Base-by-base conservation (phyloP, 2,329 filamentous ascomycete species). In the Aureobasidium pullulans region DNA sequence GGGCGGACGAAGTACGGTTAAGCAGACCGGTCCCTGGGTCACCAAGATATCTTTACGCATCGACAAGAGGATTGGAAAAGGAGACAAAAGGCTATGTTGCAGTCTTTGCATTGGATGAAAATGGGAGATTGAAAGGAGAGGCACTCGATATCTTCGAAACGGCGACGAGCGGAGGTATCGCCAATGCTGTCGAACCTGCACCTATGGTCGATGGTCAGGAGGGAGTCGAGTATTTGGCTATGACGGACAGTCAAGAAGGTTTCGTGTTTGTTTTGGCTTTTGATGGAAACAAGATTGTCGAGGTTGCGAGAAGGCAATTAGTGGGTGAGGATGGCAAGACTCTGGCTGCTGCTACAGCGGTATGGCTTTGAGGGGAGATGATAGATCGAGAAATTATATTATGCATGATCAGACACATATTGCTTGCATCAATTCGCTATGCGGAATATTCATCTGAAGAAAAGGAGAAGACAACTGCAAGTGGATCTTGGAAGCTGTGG, bases 1-100 rank as follows among this genome's bases (percentile, higher is more conserved):
- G 70, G 70, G 70, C 70, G 2, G 70, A 72, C 52, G 70, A 72
- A 49, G 70, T 72, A 4, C 65, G 70, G 6, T 61, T 69, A 15
- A 70, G 68, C 15, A 65, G 68, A 7, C 67, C 68, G 1, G 60
- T 64, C 47, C 54, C 64, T 3, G 43, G 61, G 6, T 59, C 62
- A 4, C 70, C 70, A 6, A 62, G 48, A 39, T 69, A 70, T 57
- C 60, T 72, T 29, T 72, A 70, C 49, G 69, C 70, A 15, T 71
- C 68, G 3, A 72, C 69, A 6, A 61, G 70, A 11, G 70, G 70
- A 6, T 57, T 72, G 23, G 62, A 68, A 31, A 64, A 67, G 9
- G 61, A 64, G 4, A 71, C 69, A 5, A 69, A 66, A 54, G 69
- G 69, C 1, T 71, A 68, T 54, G 68, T 71, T 2, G 69, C 68